phyloP scores from a whole-genome alignment of 257 asterid species.

The Solanum dulcamara region DNA sequence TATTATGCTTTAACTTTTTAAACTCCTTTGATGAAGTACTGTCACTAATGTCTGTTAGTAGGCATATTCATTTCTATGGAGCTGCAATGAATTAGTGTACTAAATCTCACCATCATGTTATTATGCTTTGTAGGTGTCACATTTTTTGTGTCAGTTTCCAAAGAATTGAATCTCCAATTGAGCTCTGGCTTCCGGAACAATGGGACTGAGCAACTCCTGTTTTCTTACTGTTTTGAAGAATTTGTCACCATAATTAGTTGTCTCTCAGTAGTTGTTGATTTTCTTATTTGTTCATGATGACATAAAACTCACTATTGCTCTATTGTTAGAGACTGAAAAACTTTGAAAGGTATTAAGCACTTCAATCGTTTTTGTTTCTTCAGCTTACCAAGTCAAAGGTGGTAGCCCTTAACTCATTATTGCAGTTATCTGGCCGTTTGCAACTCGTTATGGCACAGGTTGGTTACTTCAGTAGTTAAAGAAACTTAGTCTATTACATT shows the following conservation, averaged over 20 bases:
- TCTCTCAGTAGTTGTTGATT: neutral
- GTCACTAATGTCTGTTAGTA: neutral
- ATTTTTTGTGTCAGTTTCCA: neutral
- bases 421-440: constrained; percentile 83
- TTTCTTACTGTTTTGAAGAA: neutral
- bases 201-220: neutral
- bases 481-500: neutral
- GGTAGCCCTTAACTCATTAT: constrained; percentile 35
- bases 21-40: neutral
- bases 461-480: neutral
- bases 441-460: constrained; percentile 94
- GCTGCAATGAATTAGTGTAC: neutral
- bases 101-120: neutral
- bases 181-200: neutral
- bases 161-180: neutral
- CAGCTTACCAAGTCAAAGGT: constrained; percentile 60
- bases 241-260: neutral
- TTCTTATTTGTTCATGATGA: neutral
- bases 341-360: neutral
- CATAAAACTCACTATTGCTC: neutral
- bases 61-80: neutral
- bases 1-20: neutral
- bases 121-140: neutral
- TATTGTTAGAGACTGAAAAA: neutral
- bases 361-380: constrained; percentile 2